Evolutionary conservation across 2,329 filamentous ascomycete species (phyloP).

Genomic region (Purpureocillium takamizusanense): DNA sequence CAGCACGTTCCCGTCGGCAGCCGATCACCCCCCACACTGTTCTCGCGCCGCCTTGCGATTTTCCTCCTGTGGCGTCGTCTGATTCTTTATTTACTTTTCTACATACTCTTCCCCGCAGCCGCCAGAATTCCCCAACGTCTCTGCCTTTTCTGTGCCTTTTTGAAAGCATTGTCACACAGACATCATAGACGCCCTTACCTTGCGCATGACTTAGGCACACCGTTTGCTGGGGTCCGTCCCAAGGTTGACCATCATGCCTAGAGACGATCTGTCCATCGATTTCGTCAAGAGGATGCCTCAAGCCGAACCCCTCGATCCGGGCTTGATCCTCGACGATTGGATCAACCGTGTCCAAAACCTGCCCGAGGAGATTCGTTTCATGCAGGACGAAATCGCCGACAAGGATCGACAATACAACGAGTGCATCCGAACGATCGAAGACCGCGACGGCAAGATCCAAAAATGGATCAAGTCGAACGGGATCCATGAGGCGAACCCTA

Average conservation of each 20-base stretch:
- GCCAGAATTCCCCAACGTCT: too few relatives aligned
- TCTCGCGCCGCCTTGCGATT: too few relatives aligned
- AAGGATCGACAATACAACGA: conserved; percentile 68
- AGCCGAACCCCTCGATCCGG: conserved; percentile 52
- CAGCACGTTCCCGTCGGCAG: too few relatives aligned
- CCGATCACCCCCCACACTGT: too few relatives aligned
- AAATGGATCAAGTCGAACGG: conserved; percentile 74
- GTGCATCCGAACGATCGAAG: conserved; percentile 58
- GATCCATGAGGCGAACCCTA: conserved; percentile 64
- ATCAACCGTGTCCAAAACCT: conserved; percentile 67
- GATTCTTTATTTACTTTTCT: too few relatives aligned
- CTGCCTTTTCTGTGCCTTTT: too few relatives aligned
- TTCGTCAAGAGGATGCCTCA: conserved; percentile 59
- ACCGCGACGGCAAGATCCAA: conserved; percentile 67
- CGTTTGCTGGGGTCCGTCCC: conserved; percentile 5
- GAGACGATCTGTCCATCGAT: conserved; percentile 65
- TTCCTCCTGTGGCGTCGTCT: too few relatives aligned
- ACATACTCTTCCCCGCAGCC: too few relatives aligned
- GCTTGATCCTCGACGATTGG: conserved; percentile 71
- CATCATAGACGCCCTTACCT: too few relatives aligned
- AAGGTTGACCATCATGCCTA: conserved; percentile 58
- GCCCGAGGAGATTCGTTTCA: conserved; percentile 72
- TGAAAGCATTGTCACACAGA: too few relatives aligned
- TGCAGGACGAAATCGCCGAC: conserved; percentile 74
- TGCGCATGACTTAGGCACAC: background rate